Evolutionary conservation across 495 filamentous ascomycete species (phyloP), one percentile per base, ranked within the genome.

Genomic region (Penicillium ochrochloron): DNA sequence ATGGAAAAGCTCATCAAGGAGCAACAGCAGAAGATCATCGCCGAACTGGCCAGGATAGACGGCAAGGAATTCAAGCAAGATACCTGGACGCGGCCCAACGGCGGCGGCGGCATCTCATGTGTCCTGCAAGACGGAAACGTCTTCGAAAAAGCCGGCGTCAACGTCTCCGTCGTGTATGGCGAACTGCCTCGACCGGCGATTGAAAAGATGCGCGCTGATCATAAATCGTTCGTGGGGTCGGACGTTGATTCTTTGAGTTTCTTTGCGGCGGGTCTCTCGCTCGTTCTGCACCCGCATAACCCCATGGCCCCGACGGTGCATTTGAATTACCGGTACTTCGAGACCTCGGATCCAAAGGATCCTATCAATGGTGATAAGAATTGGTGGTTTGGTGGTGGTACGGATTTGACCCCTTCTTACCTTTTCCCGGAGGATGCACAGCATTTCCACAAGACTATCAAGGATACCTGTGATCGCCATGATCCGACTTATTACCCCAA

Each of bases 381-480:
- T 59, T 99, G 96, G 96, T 99, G 95, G 95, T 99, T 97, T 66
- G 95, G 95, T 48, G 95, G 95, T 25, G 95, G 95, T 31, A 93
- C 91, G 7, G 95, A 99, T 80, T 77, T 99, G 56, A 99, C 95
- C 9, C 95, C 95, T 0, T 87, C 84, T 66, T 99, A 98, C 72
- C 86, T 99, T 21, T 98, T 96, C 79, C 93, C 96, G 63, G 96
- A 98, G 72, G 95, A 99, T 75, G 95, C 90, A 10, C 90, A 96
- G 55, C 94, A 97, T 71, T 99, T 99, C 86, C 95, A 99, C 81
- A 88, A 86, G 71, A 91, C 88, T 5, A 90, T 98, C 73, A 98
- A 97, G 76, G 89, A 92, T 25, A 88, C 91, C 3, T 99, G 95
- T 79, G 95, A 99, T 70, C 89, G 89, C 62, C 95, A 99, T 74